phyloP scores from a whole-genome alignment of 2,329 filamentous ascomycete species.

The Endothia cerciana region DNA sequence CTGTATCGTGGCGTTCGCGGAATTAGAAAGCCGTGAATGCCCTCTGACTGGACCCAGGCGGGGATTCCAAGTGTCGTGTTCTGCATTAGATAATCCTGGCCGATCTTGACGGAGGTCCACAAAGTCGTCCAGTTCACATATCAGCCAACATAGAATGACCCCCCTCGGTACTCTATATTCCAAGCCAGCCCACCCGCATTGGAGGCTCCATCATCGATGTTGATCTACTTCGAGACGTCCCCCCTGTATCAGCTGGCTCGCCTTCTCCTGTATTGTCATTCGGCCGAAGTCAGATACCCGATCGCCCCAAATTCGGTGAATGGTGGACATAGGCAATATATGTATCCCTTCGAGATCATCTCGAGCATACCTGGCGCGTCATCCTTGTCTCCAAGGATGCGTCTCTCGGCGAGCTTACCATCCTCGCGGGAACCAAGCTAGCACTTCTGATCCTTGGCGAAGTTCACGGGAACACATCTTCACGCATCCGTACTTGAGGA shows the following conservation, averaged over 20 bases:
- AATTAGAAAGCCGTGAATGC: slow-evolving; percentile 73
- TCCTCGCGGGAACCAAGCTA: slow-evolving; percentile 14
- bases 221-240: slow-evolving; percentile 75
- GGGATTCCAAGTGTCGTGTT: slow-evolving; percentile 73
- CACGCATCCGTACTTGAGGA: slow-evolving; percentile 15
- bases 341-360: neutral
- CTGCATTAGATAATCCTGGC: slow-evolving; percentile 70
- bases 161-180: slow-evolving; percentile 69
- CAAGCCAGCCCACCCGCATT: slow-evolving; percentile 69
- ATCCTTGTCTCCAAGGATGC: neutral
- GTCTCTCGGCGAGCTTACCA: slow-evolving; percentile 10
- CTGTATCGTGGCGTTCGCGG: slow-evolving; percentile 79
- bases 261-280: slow-evolving; percentile 78
- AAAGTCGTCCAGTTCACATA: slow-evolving; percentile 67
- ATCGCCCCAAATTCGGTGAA: slow-evolving; percentile 59
- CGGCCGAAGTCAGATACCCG: slow-evolving; percentile 69
- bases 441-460: neutral
- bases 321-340: neutral
- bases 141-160: slow-evolving; percentile 73
- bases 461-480: slow-evolving; percentile 9
- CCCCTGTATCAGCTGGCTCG: slow-evolving; percentile 70
- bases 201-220: slow-evolving; percentile 67
- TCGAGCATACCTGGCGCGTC: neutral
- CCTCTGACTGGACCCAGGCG: slow-evolving; percentile 73
- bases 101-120: slow-evolving; percentile 63